A percentile compares a stretch with the other conserved stretches of the same genome.
These are phyloP conservation scores for Nannochloris sp. DNA, from an alignment of 139 green algal species.

Conservation along the genomic window DNA sequence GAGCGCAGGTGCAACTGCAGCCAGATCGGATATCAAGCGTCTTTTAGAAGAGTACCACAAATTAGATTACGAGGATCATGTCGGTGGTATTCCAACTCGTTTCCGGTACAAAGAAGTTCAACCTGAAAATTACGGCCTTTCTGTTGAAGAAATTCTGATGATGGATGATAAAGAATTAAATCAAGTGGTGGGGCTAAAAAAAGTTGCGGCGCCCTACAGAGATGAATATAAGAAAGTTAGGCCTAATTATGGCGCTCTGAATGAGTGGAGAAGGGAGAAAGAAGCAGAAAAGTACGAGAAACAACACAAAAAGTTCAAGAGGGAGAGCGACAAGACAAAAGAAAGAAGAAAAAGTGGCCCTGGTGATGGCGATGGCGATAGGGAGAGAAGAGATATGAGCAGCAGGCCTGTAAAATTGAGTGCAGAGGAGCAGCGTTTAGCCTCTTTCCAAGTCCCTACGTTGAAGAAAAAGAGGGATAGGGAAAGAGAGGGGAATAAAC, in stretches of 20 bases:
- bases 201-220: slow-evolving; percentile 77
- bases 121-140: slow-evolving; percentile 65
- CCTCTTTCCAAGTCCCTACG: slow-evolving; percentile 16
- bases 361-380: not conserved
- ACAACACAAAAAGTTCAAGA: slow-evolving; percentile 4
- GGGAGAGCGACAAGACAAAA: not conserved
- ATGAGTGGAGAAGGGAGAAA: slow-evolving; percentile 1
- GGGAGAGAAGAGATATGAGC: slow-evolving; percentile 12
- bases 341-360: no score
- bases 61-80: slow-evolving; percentile 85
- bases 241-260: slow-evolving; percentile 22
- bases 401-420: not conserved
- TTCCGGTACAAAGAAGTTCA: slow-evolving; percentile 65
- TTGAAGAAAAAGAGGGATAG: slow-evolving; percentile 18
- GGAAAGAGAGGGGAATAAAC: not conserved
- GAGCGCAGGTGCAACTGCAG: slow-evolving; percentile 3
- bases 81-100: slow-evolving; percentile 62
- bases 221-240: slow-evolving; percentile 13
- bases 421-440: slow-evolving; percentile 15
- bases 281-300: slow-evolving; percentile 1
- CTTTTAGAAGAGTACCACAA: slow-evolving; percentile 88
- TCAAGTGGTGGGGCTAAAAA: slow-evolving; percentile 74
- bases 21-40: slow-evolving; percentile 33
- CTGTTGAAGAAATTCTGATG: slow-evolving; percentile 67
- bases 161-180: slow-evolving; percentile 73